These are phyloP conservation scores for Mucor irregularis DNA, from an alignment of 371 early-diverging fungal species.

Conservation along the genomic window DNA sequence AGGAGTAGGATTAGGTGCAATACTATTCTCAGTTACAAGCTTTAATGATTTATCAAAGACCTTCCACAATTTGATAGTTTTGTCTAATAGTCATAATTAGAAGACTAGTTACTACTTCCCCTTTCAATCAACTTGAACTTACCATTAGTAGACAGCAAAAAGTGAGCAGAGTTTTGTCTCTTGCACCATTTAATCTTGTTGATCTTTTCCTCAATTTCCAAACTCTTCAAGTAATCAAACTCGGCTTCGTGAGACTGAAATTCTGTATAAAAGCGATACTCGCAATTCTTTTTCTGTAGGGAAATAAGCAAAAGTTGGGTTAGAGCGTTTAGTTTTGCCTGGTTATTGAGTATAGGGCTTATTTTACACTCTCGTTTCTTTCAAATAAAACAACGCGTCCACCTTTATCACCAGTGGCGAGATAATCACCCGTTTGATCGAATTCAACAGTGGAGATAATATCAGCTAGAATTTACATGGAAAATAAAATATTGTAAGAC, in stretches of 20 bases:
- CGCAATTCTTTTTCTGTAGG: constrained; percentile 94
- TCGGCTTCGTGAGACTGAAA: constrained; percentile 99
- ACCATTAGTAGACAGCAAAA: constrained; percentile 97
- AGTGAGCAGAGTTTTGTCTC: constrained; percentile 94
- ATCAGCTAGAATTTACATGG: too few relatives aligned
- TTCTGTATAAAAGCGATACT: constrained; percentile 98
- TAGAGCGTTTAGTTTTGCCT: background rate
- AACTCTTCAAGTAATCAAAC: constrained; percentile 99
- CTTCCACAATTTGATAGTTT: constrained; percentile 99
- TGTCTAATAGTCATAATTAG: constrained; percentile 62
- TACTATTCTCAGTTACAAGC: constrained; percentile 86
- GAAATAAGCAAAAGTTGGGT: background rate
- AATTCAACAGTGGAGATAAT: constrained; percentile 99
- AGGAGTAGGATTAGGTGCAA: constrained; percentile 12
- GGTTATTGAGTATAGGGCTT: background rate
- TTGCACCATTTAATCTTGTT: constrained; percentile 98
- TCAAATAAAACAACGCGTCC: constrained; percentile 98
- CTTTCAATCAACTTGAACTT: constrained; percentile 4
- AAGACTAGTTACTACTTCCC: too few relatives aligned
- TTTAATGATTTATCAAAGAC: constrained; percentile 96
- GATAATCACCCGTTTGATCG: constrained; percentile 95
- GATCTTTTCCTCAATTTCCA: constrained; percentile 99
- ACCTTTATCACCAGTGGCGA: constrained; percentile 98
- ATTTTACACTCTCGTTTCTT: constrained; percentile 90
- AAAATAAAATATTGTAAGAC: too few relatives aligned